phyloP scores from a whole-genome alignment of 148 eudicot species.

The Suaeda aralocaspica region DNA sequence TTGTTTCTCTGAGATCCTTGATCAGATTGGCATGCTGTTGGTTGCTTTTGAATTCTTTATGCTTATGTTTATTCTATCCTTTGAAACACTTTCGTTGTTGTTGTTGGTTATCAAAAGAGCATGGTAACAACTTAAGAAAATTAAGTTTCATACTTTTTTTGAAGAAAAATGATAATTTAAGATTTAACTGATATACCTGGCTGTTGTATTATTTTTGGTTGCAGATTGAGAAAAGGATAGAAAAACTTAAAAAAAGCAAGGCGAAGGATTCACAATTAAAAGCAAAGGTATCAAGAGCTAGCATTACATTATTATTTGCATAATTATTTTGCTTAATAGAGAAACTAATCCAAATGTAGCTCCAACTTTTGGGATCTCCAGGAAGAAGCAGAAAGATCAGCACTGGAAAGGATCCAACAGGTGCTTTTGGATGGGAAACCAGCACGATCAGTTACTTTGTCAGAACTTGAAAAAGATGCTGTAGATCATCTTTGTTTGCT shows the following conservation, averaged over 20 bases:
- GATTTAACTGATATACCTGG: conserved; percentile 30
- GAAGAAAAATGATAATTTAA: neutral
- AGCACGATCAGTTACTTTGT: conserved; percentile 84
- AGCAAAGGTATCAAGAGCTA: conserved; percentile 58
- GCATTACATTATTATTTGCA: neutral
- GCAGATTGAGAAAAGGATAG: conserved; percentile 97
- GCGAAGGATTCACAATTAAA: conserved; percentile 75
- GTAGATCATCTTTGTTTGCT: conserved; percentile 90
- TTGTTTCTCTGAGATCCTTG: neutral
- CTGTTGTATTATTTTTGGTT: conserved; percentile 39
- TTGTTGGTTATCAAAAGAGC: neutral
- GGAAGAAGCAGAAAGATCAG: conserved; percentile 97
- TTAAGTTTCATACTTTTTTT: neutral
- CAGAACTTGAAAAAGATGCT: conserved; percentile 76
- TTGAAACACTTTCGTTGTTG: too few species aligned
- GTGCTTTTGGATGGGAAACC: conserved; percentile 91
- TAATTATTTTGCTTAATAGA: neutral
- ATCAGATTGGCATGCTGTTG: neutral
- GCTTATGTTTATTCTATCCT: neutral
- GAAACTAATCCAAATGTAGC: conserved; percentile 4
- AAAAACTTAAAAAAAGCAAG: conserved; percentile 83
- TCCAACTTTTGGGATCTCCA: conserved; percentile 32
- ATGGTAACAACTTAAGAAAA: neutral
- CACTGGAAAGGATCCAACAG: conserved; percentile 66
- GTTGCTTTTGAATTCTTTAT: neutral